Evolutionary conservation across 2,329 filamentous ascomycete genomes (phyloP), one percentile per base, ranked within the genome.

Genomic region (Colletotrichum somersetense): DNA sequence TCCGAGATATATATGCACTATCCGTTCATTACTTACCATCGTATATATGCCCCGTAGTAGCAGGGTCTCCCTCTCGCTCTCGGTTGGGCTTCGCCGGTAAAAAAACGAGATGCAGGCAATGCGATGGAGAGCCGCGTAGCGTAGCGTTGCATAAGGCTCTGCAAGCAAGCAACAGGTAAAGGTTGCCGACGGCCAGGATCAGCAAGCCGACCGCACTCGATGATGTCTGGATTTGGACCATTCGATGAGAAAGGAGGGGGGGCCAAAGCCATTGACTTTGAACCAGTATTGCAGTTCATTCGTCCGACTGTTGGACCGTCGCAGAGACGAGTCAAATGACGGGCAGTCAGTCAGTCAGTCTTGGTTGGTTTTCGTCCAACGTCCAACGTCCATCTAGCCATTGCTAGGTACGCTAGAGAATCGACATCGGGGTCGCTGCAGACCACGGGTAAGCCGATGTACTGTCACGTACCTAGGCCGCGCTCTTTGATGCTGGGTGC

Each of bases 201-300:
- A n/a, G n/a, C n/a, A n/a, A n/a, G n/a, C n/a, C 44, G 12, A 64
- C 48, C 26, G 38, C 20, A 35, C 33, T 52, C 12, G 20, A 40
- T n/a, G 35, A 63, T 53, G 33, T 35, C 23, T 63, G 46, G 46
- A n/a, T 63, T 42, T 20, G 20, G 10, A 10, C 61, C n/a, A 40
- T 30, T 35, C n/a, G 7, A 38, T 3, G 12, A 7, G 20, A 12
- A 35, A 30, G 30, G 16, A 26, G 40, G 18, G 33, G 40, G 30
- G 33, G 35, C 23, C 33, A 61, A 66, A 30, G 33, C 55, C 55
- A 50, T 61, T 66, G 55, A 61, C 44, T 66, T 61, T 52, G 18
- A 14, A 33, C 23, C 42, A n/a, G 33, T n/a, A 61, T 38, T 30
- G 35, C 55, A 42, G 18, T 53, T 62, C 23, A 66, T 44, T 62